Base-by-base conservation (phyloP, 1,139 yeast genomes). In the Taphrina confusa region DNA sequence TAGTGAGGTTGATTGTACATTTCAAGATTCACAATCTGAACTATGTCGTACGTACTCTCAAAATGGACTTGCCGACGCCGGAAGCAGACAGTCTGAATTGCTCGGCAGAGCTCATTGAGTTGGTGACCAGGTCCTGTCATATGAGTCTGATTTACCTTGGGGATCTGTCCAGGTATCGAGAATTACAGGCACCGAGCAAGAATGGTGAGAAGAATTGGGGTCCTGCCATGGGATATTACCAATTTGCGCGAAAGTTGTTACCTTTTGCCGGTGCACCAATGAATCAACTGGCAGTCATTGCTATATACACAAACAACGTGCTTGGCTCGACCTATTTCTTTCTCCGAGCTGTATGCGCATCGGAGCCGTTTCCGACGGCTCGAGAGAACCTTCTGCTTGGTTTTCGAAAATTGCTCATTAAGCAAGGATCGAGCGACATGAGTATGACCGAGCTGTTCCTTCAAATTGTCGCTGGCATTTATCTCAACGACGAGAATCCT, bases 141-240 rank as follows among this genome's bases (percentile, higher is more conserved):
- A 58, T 60, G 4, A 34, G 61, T 18, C 57, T 65, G 2, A 60
- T 63, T 14, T 61, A 60, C 30, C 63, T 66, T 8, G 68, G 68
- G 16, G 68, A 66, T 39, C 49, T 66, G 20, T 66, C 68, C 1
- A 64, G 68, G 12, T 66, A 66, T 52, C 60, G 65, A 5, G 68
- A 64, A 49, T 51, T 57, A 22, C 57, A 63, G 39, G 36, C 62
- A 16, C 28, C 50, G 16, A 61, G 57, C 25, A 46, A 36, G 16
- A 57, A 62, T 16, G 62, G 54, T 22, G 34, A 25, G 20, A 61
- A 63, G 34, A 60, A 65, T 37, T 66, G 64, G 64, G 63, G 64
- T 1, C 62, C 66, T 9, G 67, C 67, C 4, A 14, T 61, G 12
- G 60, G 57, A 25, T 61, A 63, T 50, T 66, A 66, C 50, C 50